Evolutionary conservation across 2,329 filamentous ascomycete species (phyloP), one percentile per base, ranked within the genome.

Genomic region (Aspergillus persii): DNA sequence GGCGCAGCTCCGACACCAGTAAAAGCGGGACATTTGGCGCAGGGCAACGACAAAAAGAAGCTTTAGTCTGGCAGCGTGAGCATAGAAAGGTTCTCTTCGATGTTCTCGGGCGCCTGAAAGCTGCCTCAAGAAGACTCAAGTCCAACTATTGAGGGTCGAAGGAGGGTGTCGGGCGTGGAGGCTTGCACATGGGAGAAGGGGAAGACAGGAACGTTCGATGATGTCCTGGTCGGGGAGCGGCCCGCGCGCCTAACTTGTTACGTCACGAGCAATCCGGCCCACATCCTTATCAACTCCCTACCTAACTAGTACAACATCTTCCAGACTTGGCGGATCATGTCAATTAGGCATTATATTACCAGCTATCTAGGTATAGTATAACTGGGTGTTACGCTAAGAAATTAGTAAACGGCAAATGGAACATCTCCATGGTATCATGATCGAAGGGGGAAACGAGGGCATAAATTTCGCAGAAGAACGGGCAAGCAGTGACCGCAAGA

Each of bases 311-410:
- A 23, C 18, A 23, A 23, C 18, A 23, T 23, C 18, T 23, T 23
- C 18, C 1, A 23, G 18, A 23, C 18, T 23, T 23, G 18, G 18
- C 18, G 18, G 18, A 23, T 23, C 18, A 23, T 30, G 30, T 54
- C 26, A 26, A 66, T 66, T 64, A 65, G 44, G 27, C 18, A 66
- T 62, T 67, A 68, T 29, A 64, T 64, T 68, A 63, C 54, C 48
- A 59, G 49, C 29, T 60, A 63, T 59, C 55, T 15, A 23, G 18
- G 2, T 23, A 58, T 47, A 60, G 58, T 66, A 66, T 63, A 54
- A 54, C 60, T 26, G 65, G 64, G 63, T 67, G 64, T 66, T 61
- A 47, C 31, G 59, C 56, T 57, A 49, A 57, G 55, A 56, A 54
- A 53, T 26, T 55, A 63, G 47, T 8, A 57, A 59, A 18, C 18